These are phyloP conservation scores for Cladosporium oxysporum DNA, from an alignment of 2,329 filamentous ascomycete genomes.

Conservation along the genomic window DNA sequence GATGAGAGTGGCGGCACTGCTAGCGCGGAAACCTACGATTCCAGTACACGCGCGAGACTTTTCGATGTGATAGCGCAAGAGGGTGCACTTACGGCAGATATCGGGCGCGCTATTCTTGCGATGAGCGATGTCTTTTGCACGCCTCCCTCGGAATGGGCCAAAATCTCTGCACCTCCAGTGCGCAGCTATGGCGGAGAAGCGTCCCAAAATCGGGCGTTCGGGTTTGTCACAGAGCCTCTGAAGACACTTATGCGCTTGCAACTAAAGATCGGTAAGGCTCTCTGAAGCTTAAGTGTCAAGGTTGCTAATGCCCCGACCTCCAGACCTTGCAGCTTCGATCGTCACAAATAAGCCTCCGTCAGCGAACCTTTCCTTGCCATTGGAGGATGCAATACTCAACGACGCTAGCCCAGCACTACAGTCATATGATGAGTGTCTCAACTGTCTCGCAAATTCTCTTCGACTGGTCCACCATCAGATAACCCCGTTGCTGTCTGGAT, in stretches of 20 bases:
- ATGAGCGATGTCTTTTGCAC: neutral
- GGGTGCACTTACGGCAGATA: neutral
- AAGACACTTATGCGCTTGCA: neutral
- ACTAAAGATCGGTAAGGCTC: constrained; percentile 1
- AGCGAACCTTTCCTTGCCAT: neutral
- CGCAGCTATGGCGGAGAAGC: neutral
- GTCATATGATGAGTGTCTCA: constrained; percentile 1
- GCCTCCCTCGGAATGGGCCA: neutral
- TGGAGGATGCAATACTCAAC: neutral
- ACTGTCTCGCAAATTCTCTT: neutral
- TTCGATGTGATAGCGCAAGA: neutral
- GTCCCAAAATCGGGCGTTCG: neutral
- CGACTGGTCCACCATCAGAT: constrained; percentile 1
- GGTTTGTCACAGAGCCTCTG: neutral
- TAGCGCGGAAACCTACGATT: neutral
- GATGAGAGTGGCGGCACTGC: neutral
- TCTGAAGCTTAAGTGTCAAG: neutral
- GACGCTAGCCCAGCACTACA: neutral
- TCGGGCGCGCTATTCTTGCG: neutral
- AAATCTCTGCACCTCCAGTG: neutral
- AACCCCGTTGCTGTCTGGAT: neutral
- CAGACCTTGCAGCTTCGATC: constrained; percentile 1
- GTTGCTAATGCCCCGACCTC: neutral
- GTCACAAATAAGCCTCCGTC: neutral
- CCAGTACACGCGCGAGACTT: neutral